Conservation (phyloP, 805 yeast genomes). For the Wickerhamomyces pijperi region DNA sequence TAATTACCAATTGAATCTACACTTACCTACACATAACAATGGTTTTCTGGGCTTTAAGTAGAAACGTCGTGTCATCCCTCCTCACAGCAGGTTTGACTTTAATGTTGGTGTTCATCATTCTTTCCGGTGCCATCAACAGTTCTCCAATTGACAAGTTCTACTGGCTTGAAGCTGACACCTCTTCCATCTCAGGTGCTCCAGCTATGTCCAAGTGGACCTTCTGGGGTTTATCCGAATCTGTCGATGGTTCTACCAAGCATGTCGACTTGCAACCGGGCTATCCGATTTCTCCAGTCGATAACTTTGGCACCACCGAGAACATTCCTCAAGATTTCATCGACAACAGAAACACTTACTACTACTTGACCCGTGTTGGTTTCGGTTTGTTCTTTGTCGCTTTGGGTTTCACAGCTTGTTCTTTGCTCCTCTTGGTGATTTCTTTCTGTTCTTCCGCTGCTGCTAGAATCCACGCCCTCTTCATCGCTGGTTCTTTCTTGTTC, state of each 20-base stretch:
- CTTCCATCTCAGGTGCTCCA: conserved; percentile 36
- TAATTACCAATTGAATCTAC: no score
- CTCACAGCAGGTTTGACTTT: conserved; percentile 26
- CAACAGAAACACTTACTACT: conserved; percentile 48
- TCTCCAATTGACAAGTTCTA: conserved; percentile 57
- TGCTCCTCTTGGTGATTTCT: conserved; percentile 43
- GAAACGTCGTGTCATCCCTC: conserved; percentile 8
- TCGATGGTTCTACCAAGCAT: conserved; percentile 24
- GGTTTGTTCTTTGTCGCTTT: conserved; percentile 50
- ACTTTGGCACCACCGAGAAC: conserved; percentile 42
- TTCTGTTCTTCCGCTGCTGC: conserved; percentile 45
- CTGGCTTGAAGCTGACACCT: conserved; percentile 64
- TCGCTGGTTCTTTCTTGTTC: conserved; percentile 40
- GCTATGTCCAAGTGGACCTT: conserved; percentile 63
- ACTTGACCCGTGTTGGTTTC: conserved; percentile 56
- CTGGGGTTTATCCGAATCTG: conserved; percentile 62
- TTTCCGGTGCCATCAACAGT: conserved; percentile 50
- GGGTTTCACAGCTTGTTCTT: conserved; percentile 51
- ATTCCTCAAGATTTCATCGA: conserved; percentile 44
- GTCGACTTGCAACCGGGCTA: conserved; percentile 45
- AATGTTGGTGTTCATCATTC: conserved; percentile 42
- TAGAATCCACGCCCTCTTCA: conserved; percentile 41
- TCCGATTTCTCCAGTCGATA: conserved; percentile 68
- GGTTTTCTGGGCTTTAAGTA: conserved; percentile 1
- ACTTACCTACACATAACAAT: neutral